Conservation (phyloP, 495 filamentous ascomycete genomes). For the Talaromyces proteolyticus region DNA sequence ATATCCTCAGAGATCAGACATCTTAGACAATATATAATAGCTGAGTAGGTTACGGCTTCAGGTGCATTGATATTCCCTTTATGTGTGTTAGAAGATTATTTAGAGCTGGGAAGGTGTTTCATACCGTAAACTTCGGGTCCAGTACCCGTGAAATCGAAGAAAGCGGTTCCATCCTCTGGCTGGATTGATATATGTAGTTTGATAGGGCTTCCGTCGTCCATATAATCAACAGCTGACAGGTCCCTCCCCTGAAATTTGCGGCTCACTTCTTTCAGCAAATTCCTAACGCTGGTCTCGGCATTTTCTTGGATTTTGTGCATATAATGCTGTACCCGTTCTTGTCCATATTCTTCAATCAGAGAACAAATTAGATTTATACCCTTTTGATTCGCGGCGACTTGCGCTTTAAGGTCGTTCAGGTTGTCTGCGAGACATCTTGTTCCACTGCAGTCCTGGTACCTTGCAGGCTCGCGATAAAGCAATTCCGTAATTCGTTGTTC, state of each 20-base stretch:
- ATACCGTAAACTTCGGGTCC: conserved; percentile 73
- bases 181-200: conserved; percentile 70
- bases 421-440: conserved; percentile 88
- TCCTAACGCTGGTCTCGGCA: conserved; percentile 75
- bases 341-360: conserved; percentile 85
- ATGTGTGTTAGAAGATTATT: not conserved
- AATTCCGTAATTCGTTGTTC: conserved; percentile 77
- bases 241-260: conserved; percentile 63
- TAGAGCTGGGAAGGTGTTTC: not conserved
- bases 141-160: conserved; percentile 73
- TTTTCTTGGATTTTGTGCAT: conserved; percentile 92
- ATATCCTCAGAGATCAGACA: conserved; percentile 85
- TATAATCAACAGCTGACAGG: conserved; percentile 72
- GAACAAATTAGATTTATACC: conserved; percentile 81
- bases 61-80: conserved; percentile 81
- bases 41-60: conserved; percentile 79
- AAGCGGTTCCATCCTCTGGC: conserved; percentile 67
- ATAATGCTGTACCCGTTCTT: conserved; percentile 84
- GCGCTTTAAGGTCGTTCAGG: conserved; percentile 89
- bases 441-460: conserved; percentile 80
- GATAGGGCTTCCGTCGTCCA: conserved; percentile 87
- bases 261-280: conserved; percentile 68
- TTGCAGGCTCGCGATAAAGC: conserved; percentile 75
- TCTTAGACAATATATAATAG: conserved; percentile 88
- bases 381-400: conserved; percentile 92